These are phyloP conservation scores for Kwoniella botswanensis DNA, from an alignment of 768 basidiomycete species.

Conservation along the genomic window DNA sequence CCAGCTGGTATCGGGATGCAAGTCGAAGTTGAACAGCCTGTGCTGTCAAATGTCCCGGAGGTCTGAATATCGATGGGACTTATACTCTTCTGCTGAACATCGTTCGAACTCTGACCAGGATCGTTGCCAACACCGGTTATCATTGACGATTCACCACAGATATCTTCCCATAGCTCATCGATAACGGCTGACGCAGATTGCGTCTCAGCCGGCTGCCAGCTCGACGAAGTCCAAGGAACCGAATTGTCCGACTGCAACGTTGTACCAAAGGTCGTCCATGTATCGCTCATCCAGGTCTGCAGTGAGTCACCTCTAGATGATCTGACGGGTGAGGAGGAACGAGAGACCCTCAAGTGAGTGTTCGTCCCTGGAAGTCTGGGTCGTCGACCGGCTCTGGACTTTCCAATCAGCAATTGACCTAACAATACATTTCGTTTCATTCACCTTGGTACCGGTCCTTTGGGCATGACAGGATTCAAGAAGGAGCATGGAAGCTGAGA, in stretches of 20 bases:
- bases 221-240: neutral
- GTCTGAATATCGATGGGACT: neutral
- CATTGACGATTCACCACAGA: neutral
- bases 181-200: neutral
- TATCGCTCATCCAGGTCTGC: neutral
- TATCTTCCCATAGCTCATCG: conserved; percentile 1
- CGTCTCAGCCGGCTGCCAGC: neutral
- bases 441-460: conserved; percentile 40
- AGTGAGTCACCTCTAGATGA: neutral
- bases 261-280: neutral
- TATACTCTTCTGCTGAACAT: neutral
- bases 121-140: neutral
- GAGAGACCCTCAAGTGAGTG: neutral
- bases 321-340: conserved; percentile 7
- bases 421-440: neutral
- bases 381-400: neutral
- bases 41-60: neutral
- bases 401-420: neutral
- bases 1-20: neutral
- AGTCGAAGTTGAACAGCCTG: neutral
- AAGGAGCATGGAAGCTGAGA: conserved; percentile 29
- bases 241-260: neutral
- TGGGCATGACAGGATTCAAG: conserved; percentile 35
- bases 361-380: neutral
- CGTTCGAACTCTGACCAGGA: neutral